Evolutionary conservation across 306 rosid species (phyloP), one percentile per base, ranked within the genome.

Genomic region (Hippophae tibetana): DNA sequence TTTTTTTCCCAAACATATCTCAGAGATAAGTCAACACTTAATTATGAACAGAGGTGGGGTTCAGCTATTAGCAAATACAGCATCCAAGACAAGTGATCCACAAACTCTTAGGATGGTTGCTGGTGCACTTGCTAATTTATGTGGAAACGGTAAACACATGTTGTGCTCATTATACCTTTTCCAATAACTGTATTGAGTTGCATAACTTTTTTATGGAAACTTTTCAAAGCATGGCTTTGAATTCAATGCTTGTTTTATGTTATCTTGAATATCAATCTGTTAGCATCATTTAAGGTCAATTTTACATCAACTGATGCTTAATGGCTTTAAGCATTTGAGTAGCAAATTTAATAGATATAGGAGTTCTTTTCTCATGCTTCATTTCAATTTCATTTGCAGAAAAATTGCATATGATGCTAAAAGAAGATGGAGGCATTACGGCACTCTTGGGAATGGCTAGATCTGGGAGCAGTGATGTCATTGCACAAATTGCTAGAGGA

Each of bases 51-150:
- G 75, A 76, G 84, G 90, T 25, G 90, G 90, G 57, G 86, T 71
- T 50, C 75, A 75, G 56, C 61, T 81, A 45, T 60, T 84, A 49
- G 80, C 90, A 31, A 64, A 57, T 67, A 76, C 75, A 65, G 76
- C 87, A 49, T 65, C 79, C 44, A 78, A 64, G 75, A 58, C 84
- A 52, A 74, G 69, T 8, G 90, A 84, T 70, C 74, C 81, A 46
- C 90, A 81, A 70, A 84, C 87, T 57, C 80, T 84, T 42, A 57
- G 90, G 66, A 81, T 84, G 90, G 82, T 81, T 63, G 90, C 90
- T 42, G 90, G 90, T 5, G 90, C 87, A 58, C 81, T 84, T 13
- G 86, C 90, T 62, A 84, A 84, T 81, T 81, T 84, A 78, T 84
- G 90, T 58, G 90, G 90, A 71, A 84, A 84, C 47, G 90, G 90